Percentiles rank a stretch among this genome's conserved stretches.
Conservation (phyloP, 441 rosid genomes). For the Iberis amara region DNA sequence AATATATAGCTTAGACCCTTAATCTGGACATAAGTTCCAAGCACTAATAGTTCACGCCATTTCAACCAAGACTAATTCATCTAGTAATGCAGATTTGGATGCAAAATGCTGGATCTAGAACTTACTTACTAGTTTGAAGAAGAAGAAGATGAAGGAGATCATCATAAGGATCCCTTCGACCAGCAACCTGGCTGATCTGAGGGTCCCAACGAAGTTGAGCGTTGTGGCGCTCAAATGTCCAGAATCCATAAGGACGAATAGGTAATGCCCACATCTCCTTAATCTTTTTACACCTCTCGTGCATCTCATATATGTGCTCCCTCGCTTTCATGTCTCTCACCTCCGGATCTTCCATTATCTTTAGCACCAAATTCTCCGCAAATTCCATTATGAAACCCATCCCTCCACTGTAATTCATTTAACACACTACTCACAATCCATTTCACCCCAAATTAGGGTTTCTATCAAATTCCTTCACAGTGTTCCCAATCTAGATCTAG, state of each 20-base stretch:
- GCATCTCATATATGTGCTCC: constrained; percentile 57
- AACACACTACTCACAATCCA: not conserved
- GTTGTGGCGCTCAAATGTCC: constrained; percentile 90
- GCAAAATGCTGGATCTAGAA: too few species aligned
- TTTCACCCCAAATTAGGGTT: constrained; percentile 1
- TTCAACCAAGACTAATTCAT: too few species aligned
- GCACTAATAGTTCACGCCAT: constrained; percentile 3
- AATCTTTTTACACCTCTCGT: constrained; percentile 70
- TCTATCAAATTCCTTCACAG: not conserved
- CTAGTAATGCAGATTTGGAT: too few species aligned
- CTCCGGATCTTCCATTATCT: constrained; percentile 88
- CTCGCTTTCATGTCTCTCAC: constrained; percentile 81
- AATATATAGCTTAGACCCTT: too few species aligned
- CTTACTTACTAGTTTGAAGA: constrained; percentile 26
- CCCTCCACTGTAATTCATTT: not conserved
- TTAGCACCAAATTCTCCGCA: constrained; percentile 71
- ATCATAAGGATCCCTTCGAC: constrained; percentile 90
- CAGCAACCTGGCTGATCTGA: constrained; percentile 87
- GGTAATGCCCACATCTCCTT: constrained; percentile 97
- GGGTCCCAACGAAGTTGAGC: constrained; percentile 86
- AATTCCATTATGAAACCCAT: constrained; percentile 93
- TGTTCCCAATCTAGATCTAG: too few species aligned
- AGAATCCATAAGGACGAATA: constrained; percentile 86
- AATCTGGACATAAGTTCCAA: too few species aligned
- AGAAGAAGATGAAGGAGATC: constrained; percentile 47